Percentiles rank a stretch among this genome's conserved stretches.
phyloP scores from a whole-genome alignment of 2,329 filamentous ascomycete species.

The Fusarium illudens region DNA sequence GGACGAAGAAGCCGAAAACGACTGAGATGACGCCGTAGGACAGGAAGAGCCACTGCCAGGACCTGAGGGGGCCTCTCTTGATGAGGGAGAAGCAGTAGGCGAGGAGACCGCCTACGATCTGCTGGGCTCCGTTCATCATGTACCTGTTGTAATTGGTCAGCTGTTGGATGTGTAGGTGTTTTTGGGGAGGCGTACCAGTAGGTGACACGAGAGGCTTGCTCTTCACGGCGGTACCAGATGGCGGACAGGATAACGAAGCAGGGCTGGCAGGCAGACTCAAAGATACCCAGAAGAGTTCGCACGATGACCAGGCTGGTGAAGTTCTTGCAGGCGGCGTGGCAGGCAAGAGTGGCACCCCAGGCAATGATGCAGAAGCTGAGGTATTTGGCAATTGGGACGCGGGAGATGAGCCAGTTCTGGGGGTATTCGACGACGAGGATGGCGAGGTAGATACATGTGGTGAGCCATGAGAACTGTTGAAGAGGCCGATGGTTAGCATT shows the following conservation, averaged over 20 bases:
- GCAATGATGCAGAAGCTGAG: constrained; percentile 68
- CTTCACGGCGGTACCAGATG: constrained; percentile 76
- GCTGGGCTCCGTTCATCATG: constrained; percentile 80
- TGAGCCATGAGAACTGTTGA: constrained; percentile 73
- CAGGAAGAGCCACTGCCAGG: constrained; percentile 76
- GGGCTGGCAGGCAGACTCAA: constrained; percentile 75
- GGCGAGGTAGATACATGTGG: constrained; percentile 77
- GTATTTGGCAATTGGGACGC: constrained; percentile 73
- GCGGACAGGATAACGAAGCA: constrained; percentile 71
- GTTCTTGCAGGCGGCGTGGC: constrained; percentile 67
- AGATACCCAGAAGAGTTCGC: constrained; percentile 73
- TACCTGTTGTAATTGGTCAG: constrained; percentile 50
- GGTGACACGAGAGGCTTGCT: constrained; percentile 71
- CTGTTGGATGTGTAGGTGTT: background rate
- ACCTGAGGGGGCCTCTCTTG: constrained; percentile 61
- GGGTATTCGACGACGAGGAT: constrained; percentile 77
- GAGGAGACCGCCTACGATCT: constrained; percentile 75
- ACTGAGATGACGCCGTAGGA: constrained; percentile 70
- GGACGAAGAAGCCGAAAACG: constrained; percentile 69
- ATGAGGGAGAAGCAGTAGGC: constrained; percentile 70
- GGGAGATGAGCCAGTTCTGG: constrained; percentile 66
- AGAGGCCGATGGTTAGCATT: constrained; percentile 2
- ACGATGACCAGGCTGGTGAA: constrained; percentile 68
- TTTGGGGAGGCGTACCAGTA: constrained; percentile 56
- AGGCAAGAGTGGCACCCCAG: constrained; percentile 69